Percentiles rank a stretch among this genome's conserved stretches.
phyloP scores from a whole-genome alignment of 108 stramenopile genomes.

The Cyclostephanos invisitatus region DNA sequence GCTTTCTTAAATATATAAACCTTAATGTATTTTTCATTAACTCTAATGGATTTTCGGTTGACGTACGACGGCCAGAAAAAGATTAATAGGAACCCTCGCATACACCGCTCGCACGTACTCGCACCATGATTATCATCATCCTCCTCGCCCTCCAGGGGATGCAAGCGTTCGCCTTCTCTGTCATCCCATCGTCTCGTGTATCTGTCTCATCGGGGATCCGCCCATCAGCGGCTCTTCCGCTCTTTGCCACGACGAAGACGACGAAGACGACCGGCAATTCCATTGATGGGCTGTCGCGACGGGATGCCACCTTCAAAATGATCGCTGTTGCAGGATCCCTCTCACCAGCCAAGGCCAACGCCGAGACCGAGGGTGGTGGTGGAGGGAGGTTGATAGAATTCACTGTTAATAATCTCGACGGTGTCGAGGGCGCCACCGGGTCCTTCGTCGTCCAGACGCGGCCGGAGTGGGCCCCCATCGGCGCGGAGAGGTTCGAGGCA shows the following conservation, averaged over 20 bases:
- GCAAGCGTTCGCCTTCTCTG: slow-evolving; percentile 23
- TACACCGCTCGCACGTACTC: too few species aligned
- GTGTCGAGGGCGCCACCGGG: slow-evolving; percentile 61
- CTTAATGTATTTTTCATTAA: too few species aligned
- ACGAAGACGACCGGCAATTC: background rate
- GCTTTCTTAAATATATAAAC: too few species aligned
- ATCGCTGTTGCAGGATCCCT: slow-evolving; percentile 19
- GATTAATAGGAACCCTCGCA: too few species aligned
- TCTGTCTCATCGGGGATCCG: background rate
- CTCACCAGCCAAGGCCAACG: slow-evolving; percentile 5
- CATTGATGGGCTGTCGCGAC: slow-evolving; percentile 17
- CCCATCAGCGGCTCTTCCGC: background rate
- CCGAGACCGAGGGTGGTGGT: slow-evolving; percentile 27
- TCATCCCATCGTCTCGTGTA: slow-evolving; percentile 8
- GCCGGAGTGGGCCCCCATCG: slow-evolving; percentile 82
- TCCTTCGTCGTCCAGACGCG: slow-evolving; percentile 66
- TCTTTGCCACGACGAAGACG: slow-evolving; percentile 13
- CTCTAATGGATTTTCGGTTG: too few species aligned
- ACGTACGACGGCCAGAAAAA: too few species aligned
- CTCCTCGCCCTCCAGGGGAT: slow-evolving; percentile 24
- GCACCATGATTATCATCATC: background rate
- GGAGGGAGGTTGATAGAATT: slow-evolving; percentile 61
- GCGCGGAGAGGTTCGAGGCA: slow-evolving; percentile 74
- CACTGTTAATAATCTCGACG: slow-evolving; percentile 70
- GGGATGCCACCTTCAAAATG: slow-evolving; percentile 24